Evolutionary conservation across 768 basidiomycete genomes (phyloP).

Genomic region (Tylopilus rubrobrunneus): DNA sequence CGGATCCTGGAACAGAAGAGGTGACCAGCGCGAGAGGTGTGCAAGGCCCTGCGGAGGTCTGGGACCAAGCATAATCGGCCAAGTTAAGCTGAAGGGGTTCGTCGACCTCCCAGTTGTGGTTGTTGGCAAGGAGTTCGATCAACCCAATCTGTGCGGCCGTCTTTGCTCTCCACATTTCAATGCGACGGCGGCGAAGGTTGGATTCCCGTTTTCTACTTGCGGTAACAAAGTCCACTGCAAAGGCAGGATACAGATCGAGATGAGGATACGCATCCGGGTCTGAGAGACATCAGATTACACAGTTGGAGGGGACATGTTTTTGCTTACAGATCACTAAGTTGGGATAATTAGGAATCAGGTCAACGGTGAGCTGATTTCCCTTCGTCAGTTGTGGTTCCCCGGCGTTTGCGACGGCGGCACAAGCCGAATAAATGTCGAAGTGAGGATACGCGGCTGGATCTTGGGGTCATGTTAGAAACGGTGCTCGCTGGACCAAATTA

Average conservation of each 20-base stretch:
- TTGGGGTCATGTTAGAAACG: constrained; percentile 25
- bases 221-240: background rate
- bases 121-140: constrained; percentile 13
- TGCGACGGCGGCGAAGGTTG: constrained; percentile 9
- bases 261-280: constrained; percentile 24
- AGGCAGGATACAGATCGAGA: constrained; percentile 17
- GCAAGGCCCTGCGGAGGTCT: constrained; percentile 63
- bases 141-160: constrained; percentile 21
- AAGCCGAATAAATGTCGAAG: constrained; percentile 37
- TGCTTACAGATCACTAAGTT: constrained; percentile 35
- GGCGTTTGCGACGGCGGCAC: background rate
- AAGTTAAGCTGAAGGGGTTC: constrained; percentile 48
- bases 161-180: constrained; percentile 16
- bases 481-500: background rate
- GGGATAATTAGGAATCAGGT: constrained; percentile 29
- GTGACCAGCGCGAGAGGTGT: constrained; percentile 39
- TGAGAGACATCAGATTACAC: constrained; percentile 8
- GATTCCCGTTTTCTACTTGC: background rate
- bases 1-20: constrained; percentile 43
- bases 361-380: background rate
- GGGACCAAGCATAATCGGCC: constrained; percentile 68
- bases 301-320: background rate
- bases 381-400: background rate
- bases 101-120: constrained; percentile 20
- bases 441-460: constrained; percentile 41